These are phyloP conservation scores for Diaporthe nobilis DNA, from an alignment of 2,329 filamentous ascomycete species.

Conservation along the genomic window DNA sequence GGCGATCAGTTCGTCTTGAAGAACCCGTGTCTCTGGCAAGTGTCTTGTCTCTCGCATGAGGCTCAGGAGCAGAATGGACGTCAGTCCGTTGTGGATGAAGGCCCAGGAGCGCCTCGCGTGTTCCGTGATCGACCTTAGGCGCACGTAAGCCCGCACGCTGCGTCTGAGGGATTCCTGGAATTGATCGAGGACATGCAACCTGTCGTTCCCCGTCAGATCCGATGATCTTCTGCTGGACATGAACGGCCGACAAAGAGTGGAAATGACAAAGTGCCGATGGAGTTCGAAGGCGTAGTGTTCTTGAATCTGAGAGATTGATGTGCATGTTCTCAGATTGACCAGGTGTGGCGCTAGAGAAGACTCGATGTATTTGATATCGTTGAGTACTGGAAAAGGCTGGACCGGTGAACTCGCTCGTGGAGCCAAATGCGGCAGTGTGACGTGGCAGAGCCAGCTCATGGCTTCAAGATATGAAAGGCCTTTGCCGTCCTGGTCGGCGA, in stretches of 20 bases:
- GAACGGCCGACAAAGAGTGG: constrained; percentile 37
- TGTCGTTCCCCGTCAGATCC: background rate
- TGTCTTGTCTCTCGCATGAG: constrained; percentile 40
- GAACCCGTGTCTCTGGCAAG: constrained; percentile 15
- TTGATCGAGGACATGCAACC: background rate
- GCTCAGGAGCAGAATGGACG: constrained; percentile 35
- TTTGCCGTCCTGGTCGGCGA: background rate
- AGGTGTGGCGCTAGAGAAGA: constrained; percentile 17
- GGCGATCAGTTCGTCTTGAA: constrained; percentile 30
- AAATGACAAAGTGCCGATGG: constrained; percentile 38
- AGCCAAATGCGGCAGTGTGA: constrained; percentile 24
- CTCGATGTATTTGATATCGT: constrained; percentile 26
- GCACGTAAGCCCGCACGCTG: constrained; percentile 36
- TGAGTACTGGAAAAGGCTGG: background rate
- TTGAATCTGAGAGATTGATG: constrained; percentile 33
- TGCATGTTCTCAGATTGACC: background rate
- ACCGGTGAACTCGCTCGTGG: background rate
- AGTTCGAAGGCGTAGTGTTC: constrained; percentile 39
- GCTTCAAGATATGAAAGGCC: constrained; percentile 26
- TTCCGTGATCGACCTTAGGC: constrained; percentile 34
- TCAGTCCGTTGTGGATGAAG: constrained; percentile 40
- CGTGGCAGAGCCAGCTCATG: constrained; percentile 40
- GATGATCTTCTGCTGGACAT: constrained; percentile 13
- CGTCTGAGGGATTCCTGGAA: constrained; percentile 35
- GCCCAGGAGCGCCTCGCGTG: constrained; percentile 40